phyloP scores from a whole-genome alignment of 2,329 filamentous ascomycete species.

The Phaeoacremonium minimum region DNA sequence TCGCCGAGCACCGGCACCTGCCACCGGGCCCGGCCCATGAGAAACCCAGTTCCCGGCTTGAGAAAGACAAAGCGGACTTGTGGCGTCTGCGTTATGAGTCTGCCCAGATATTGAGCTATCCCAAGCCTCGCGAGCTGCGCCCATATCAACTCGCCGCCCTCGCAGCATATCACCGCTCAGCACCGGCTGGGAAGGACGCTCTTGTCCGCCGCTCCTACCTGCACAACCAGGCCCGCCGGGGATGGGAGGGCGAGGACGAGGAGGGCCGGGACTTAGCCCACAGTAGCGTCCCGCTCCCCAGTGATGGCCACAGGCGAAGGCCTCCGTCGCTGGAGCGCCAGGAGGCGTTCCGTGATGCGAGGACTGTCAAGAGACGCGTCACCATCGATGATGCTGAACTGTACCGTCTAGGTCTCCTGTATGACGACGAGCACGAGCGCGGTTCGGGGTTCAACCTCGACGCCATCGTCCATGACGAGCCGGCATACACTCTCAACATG shows the following conservation, averaged over 20 bases:
- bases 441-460: constrained; percentile 31
- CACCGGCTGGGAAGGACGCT: background rate
- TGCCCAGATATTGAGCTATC: background rate
- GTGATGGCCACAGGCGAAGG: constrained; percentile 27
- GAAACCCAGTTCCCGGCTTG: background rate
- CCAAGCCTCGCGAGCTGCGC: background rate
- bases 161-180: background rate
- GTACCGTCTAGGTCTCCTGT: constrained; percentile 39
- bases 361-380: constrained; percentile 24
- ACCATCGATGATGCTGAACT: constrained; percentile 30
- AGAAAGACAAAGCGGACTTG: background rate
- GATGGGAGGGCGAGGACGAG: constrained; percentile 2
- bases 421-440: constrained; percentile 32
- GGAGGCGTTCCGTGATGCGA: constrained; percentile 38
- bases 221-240: background rate
- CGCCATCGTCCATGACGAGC: constrained; percentile 30
- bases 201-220: too few relatives aligned
- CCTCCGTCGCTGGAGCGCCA: constrained; percentile 39
- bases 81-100: background rate
- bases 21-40: background rate
- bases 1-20: background rate
- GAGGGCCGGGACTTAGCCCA: constrained; percentile 30
- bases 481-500: constrained; percentile 26
- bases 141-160: constrained; percentile 2
- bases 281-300: constrained; percentile 28